Base-by-base conservation (phyloP, 1,284 basidiomycete species). In the Spongispora temasekensis region DNA sequence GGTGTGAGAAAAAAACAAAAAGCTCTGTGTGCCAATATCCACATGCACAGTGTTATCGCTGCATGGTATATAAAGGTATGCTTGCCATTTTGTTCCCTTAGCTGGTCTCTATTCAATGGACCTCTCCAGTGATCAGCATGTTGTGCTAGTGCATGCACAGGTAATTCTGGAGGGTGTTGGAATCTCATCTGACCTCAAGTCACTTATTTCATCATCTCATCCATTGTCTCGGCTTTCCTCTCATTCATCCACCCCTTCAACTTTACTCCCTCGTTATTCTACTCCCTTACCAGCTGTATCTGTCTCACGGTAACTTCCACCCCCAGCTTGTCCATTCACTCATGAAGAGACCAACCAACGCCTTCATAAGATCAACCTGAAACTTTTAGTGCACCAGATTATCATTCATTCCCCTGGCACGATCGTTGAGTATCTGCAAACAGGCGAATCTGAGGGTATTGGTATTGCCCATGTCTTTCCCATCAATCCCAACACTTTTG, bases 361-460 rank as follows among this genome's bases (percentile, higher is more conserved):
- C 15, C 34, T 50, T 10, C 5, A 61, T 35, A 31, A 40, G 23
- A 53, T 57, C 23, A 61, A 57, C 3, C 3, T 6, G 2, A 50
- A 60, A 19, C 2, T 40, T 2, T 17, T 25, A 1, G 53, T 40
- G 21, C 6, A 59, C 23, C 12, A 3, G 3, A 54, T 60, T 13
- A 27, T 57, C 1, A 12, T 10, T 28, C 56, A 57, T 8, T 5
- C 10, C 1, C 56, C 15, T 12, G n/a, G 19, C 2, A 25, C 28
- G 2, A 55, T 61, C 2, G 30, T 61, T 3, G 40, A 60, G 25
- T 60, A 60, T 21, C 51, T 27, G 1, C 40, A 60, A 46, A 60
- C 40, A 1, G 55, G 55, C 1, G 40, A 44, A 3, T 23, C 27
- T 5, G 25, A 53, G 3, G 19, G 15, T 17, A 8, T 23, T 5